Percentiles rank a stretch among this genome's conserved stretches.
Evolutionary conservation across 805 yeast species (phyloP).

Genomic region (Schwanniomyces pseudopolymorphus): DNA sequence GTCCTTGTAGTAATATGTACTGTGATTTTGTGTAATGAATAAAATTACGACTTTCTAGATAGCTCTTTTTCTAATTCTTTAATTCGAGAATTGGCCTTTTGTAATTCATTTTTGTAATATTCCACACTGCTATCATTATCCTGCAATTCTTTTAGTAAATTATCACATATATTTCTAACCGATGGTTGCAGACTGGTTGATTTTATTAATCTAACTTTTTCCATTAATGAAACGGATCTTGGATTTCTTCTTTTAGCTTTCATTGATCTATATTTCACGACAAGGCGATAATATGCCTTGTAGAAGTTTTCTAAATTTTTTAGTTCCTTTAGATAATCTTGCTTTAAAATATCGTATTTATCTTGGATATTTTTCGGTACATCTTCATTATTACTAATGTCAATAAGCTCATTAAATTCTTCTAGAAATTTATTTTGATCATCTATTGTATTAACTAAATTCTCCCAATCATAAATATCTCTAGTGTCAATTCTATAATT

Average conservation of each 20-base stretch:
- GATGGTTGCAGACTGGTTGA: conserved; percentile 19
- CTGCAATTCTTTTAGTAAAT: conserved; percentile 18
- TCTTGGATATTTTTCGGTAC: conserved; percentile 10
- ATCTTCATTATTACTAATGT: conserved; percentile 12
- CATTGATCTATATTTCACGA: conserved; percentile 25
- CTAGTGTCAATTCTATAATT: neutral
- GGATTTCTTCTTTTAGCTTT: conserved; percentile 11
- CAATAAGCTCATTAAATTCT: conserved; percentile 20
- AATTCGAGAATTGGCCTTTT: conserved; percentile 16
- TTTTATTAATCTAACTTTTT: conserved; percentile 19
- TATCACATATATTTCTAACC: conserved; percentile 20
- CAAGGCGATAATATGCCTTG: conserved; percentile 28
- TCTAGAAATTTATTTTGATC: conserved; percentile 18
- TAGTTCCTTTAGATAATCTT: conserved; percentile 29
- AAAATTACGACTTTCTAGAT: neutral
- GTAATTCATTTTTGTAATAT: conserved; percentile 25
- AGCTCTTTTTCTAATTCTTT: conserved; percentile 15
- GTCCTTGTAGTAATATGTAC: neutral
- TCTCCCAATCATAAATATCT: conserved; percentile 3
- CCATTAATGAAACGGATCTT: conserved; percentile 9
- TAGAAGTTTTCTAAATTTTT: conserved; percentile 25
- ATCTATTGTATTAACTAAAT: conserved; percentile 7
- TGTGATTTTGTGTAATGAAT: neutral
- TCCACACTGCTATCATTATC: conserved; percentile 7
- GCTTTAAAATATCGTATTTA: conserved; percentile 20